These are phyloP conservation scores for Blastobotrys capitulatus DNA, from an alignment of 1,139 yeast genomes.

Conservation along the genomic window DNA sequence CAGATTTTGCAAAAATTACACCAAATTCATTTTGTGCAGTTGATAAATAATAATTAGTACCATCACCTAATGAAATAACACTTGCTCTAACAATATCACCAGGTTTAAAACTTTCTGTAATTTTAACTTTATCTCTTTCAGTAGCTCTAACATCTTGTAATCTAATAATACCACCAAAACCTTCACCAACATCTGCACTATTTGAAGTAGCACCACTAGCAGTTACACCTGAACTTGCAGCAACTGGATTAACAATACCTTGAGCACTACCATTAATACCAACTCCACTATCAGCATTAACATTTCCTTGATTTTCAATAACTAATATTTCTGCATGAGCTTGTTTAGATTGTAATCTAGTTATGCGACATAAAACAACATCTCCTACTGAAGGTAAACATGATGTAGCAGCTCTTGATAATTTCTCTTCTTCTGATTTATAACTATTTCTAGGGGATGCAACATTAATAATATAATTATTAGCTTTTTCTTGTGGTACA, in stretches of 20 bases:
- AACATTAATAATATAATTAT: background rate
- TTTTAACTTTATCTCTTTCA: conserved; percentile 80
- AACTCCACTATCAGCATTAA: conserved; percentile 57
- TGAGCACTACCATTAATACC: conserved; percentile 53
- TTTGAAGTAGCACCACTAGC: conserved; percentile 43
- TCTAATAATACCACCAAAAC: conserved; percentile 83
- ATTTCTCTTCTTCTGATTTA: conserved; percentile 15
- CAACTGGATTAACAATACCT: conserved; percentile 33
- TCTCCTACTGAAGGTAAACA: conserved; percentile 81
- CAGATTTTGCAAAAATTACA: conserved; percentile 75
- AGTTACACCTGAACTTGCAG: conserved; percentile 40
- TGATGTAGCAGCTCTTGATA: conserved; percentile 29
- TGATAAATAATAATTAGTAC: conserved; percentile 78
- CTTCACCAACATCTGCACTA: conserved; percentile 76
- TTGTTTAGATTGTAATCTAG: conserved; percentile 60
- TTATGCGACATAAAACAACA: conserved; percentile 70
- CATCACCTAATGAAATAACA: conserved; percentile 82
- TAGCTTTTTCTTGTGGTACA: conserved; percentile 5
- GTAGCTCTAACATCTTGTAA: conserved; percentile 87
- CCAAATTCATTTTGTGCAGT: conserved; percentile 93
- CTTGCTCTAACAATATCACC: conserved; percentile 88
- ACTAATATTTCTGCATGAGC: conserved; percentile 80
- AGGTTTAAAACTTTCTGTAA: conserved; percentile 75
- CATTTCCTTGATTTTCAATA: conserved; percentile 61
- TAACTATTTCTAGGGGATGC: conserved; percentile 23